Conservation (phyloP, 192 early-diverging fungal species). For the Coemansia interrupta region DNA sequence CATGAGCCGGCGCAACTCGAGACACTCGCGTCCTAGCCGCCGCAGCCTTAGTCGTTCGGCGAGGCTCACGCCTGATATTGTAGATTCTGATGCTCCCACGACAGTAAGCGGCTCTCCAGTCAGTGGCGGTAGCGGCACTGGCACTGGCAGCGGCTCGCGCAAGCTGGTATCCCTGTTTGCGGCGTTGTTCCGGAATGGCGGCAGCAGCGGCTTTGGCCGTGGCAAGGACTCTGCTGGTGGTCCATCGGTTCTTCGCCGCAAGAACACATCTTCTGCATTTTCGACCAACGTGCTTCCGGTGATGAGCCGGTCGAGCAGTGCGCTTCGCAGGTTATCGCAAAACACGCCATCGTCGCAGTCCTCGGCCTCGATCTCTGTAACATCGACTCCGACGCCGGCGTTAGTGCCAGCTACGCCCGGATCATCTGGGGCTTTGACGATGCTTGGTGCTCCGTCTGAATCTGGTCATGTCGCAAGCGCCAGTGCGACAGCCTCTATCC, state of each 20-base stretch:
- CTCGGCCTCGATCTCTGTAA: not conserved
- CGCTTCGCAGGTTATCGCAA: slow-evolving; percentile 26
- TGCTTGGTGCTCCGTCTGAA: slow-evolving; percentile 3
- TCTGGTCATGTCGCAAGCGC: slow-evolving; percentile 5
- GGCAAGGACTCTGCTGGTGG: slow-evolving; percentile 19
- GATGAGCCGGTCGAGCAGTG: slow-evolving; percentile 24
- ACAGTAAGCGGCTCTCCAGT: slow-evolving; percentile 1
- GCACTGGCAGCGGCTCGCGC: slow-evolving; percentile 38
- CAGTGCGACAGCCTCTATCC: not conserved
- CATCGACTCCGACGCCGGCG: not conserved
- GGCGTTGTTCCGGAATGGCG: slow-evolving; percentile 58
- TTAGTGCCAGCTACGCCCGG: not conserved
- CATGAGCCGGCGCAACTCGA: slow-evolving; percentile 35
- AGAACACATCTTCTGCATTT: slow-evolving; percentile 39
- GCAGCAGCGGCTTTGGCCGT: slow-evolving; percentile 18
- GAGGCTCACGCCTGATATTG: slow-evolving; percentile 13
- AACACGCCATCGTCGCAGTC: not conserved
- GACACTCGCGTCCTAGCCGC: slow-evolving; percentile 50
- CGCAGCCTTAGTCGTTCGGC: slow-evolving; percentile 42
- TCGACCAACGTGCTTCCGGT: slow-evolving; percentile 24
- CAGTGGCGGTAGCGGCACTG: slow-evolving; percentile 14
- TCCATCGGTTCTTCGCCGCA: slow-evolving; percentile 31
- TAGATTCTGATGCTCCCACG: slow-evolving; percentile 22
- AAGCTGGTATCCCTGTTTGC: slow-evolving; percentile 73
- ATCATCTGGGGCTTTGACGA: slow-evolving; percentile 1